Conservation (phyloP, 129 eudicot species). For the Flaveria ramosissima region DNA sequence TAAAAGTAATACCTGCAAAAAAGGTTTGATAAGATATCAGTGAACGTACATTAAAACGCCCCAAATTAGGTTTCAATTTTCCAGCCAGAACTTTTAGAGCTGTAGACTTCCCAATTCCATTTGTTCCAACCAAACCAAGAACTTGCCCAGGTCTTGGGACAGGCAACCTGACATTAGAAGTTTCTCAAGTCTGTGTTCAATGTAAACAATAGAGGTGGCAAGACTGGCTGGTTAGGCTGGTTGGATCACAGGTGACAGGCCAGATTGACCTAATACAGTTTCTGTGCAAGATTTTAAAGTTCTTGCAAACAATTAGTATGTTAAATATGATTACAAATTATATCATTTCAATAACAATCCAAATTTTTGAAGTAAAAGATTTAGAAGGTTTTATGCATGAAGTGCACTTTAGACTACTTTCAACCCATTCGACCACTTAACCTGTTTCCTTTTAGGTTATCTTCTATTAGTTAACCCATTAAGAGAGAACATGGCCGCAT, state of each 20-base stretch:
- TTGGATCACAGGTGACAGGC: not conserved
- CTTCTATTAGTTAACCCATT: not conserved
- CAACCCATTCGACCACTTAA: not conserved
- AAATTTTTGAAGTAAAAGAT: not conserved
- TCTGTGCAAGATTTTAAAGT: not conserved
- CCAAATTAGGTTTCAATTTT: constrained; percentile 83
- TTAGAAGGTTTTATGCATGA: not conserved
- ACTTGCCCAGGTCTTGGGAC: constrained; percentile 95
- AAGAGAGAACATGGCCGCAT: not conserved
- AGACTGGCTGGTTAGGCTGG: not conserved
- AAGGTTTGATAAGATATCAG: not conserved
- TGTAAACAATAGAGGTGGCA: constrained; percentile 4
- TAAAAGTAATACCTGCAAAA: constrained; percentile 1
- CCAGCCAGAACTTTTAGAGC: constrained; percentile 88
- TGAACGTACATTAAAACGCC: constrained; percentile 64
- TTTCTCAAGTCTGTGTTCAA: constrained; percentile 14
- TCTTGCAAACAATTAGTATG: constrained; percentile 1
- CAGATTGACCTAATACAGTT: not conserved
- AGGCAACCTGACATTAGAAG: constrained; percentile 64
- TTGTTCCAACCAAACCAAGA: constrained; percentile 95
- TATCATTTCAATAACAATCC: not conserved
- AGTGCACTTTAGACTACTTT: not conserved
- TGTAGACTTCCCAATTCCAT: constrained; percentile 81
- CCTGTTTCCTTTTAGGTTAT: not conserved
- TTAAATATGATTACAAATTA: not conserved